phyloP scores from a whole-genome alignment of 306 rosid species.

The Cucurbita maxima region DNA sequence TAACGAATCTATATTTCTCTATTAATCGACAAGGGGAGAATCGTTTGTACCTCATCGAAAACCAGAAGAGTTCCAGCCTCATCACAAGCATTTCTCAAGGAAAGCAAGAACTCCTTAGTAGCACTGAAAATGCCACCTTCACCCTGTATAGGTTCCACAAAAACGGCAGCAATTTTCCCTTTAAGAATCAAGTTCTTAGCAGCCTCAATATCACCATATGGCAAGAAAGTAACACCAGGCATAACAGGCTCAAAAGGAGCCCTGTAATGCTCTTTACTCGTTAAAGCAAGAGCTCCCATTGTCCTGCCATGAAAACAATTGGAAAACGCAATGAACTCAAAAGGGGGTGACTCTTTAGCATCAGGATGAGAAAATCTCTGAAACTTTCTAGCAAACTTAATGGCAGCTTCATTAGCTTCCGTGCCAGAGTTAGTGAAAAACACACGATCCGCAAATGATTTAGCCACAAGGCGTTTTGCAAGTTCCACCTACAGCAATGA shows the following conservation, averaged over 20 bases:
- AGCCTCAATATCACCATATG: constrained; percentile 62
- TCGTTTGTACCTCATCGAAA: constrained; percentile 61
- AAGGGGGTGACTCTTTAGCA: constrained; percentile 42
- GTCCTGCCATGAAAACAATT: constrained; percentile 93
- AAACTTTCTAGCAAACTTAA: constrained; percentile 78
- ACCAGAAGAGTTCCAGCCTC: constrained; percentile 68
- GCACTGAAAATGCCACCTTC: constrained; percentile 90
- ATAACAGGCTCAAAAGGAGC: constrained; percentile 86
- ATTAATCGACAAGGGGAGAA: not conserved
- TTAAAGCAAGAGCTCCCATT: constrained; percentile 86
- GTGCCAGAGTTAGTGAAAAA: constrained; percentile 87
- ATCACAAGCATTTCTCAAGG: constrained; percentile 62
- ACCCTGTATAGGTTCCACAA: constrained; percentile 92
- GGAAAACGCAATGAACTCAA: constrained; percentile 62
- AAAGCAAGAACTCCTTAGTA: constrained; percentile 65
- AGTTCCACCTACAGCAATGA: constrained; percentile 63
- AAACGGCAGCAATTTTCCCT: constrained; percentile 70
- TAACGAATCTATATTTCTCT: not conserved
- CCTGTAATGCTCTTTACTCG: constrained; percentile 82
- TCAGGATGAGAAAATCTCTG: constrained; percentile 41
- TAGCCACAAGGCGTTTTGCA: constrained; percentile 53
- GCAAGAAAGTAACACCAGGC: constrained; percentile 85
- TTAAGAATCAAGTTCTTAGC: constrained; percentile 40
- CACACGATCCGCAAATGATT: constrained; percentile 81
- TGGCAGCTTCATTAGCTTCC: constrained; percentile 91